These are phyloP conservation scores for Neurospora sp. DNA, from an alignment of 495 filamentous ascomycete species.

Conservation along the genomic window DNA sequence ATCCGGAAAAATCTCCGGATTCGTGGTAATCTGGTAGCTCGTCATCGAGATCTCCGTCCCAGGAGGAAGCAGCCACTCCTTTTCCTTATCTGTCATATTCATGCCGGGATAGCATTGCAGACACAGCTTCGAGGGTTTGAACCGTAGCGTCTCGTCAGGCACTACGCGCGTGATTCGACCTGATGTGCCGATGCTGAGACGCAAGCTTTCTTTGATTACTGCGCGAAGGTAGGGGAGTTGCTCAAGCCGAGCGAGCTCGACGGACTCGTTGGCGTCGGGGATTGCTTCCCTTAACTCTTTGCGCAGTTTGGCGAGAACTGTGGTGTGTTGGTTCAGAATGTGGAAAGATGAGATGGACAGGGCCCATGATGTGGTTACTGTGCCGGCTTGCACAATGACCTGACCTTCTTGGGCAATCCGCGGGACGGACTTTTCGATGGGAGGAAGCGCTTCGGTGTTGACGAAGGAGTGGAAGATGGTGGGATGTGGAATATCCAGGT, in stretches of 20 bases:
- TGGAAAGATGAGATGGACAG: constrained; percentile 20
- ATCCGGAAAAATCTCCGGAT: constrained; percentile 32
- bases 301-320: not conserved
- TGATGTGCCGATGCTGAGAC: constrained; percentile 31
- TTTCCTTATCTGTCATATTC: not conserved
- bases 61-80: not conserved
- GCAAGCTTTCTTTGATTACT: constrained; percentile 34
- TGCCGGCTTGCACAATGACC: constrained; percentile 17
- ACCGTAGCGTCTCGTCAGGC: constrained; percentile 31
- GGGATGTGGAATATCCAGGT: constrained; percentile 4
- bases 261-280: not conserved
- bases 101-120: not conserved
- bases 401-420: constrained; percentile 25
- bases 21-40: constrained; percentile 28
- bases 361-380: constrained; percentile 18
- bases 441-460: constrained; percentile 14
- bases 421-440: constrained; percentile 12
- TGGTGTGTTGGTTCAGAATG: constrained; percentile 14
- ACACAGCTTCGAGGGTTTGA: constrained; percentile 1
- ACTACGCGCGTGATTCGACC: constrained; percentile 33
- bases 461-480: constrained; percentile 27
- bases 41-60: constrained; percentile 33
- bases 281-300: constrained; percentile 15
- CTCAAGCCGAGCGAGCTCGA: not conserved
- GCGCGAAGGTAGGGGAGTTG: constrained; percentile 27